Conservation (phyloP, 495 filamentous ascomycete species). For the Hapsidospora chrysogenum region DNA sequence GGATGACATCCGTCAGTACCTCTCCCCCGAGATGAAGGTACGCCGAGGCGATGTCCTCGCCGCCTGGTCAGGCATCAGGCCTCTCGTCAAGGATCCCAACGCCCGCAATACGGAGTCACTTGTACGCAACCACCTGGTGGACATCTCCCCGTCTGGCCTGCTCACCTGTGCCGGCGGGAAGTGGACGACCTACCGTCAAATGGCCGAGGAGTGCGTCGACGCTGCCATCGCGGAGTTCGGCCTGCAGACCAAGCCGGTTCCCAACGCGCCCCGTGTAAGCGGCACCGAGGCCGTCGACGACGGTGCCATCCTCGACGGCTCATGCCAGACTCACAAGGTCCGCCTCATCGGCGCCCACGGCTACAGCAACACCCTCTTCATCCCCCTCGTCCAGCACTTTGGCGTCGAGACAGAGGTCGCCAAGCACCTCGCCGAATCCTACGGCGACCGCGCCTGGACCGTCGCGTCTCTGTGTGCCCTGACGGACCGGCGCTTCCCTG, state of each 20-base stretch:
- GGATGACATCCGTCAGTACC: slow-evolving; percentile 73
- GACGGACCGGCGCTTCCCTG: slow-evolving; percentile 72
- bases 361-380: slow-evolving; percentile 89
- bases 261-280: slow-evolving; percentile 51
- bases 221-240: slow-evolving; percentile 66
- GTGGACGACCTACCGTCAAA: slow-evolving; percentile 98
- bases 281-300: slow-evolving; percentile 65
- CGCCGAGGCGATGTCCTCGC: slow-evolving; percentile 89
- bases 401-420: slow-evolving; percentile 92
- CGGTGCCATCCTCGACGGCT: slow-evolving; percentile 60
- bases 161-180: slow-evolving; percentile 94
- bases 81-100: slow-evolving; percentile 86
- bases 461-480: slow-evolving; percentile 73
- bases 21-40: slow-evolving; percentile 85
- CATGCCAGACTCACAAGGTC: slow-evolving; percentile 82
- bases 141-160: slow-evolving; percentile 71
- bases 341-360: slow-evolving; percentile 87
- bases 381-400: slow-evolving; percentile 95
- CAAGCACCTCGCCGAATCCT: slow-evolving; percentile 73
- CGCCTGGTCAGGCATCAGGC: slow-evolving; percentile 89
- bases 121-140: slow-evolving; percentile 88
- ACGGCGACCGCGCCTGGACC: slow-evolving; percentile 92
- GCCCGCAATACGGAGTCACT: slow-evolving; percentile 87
- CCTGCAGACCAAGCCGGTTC: slow-evolving; percentile 43
- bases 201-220: slow-evolving; percentile 95